Base-by-base conservation (phyloP, 441 rosid species). In the Cnidoscolus chayamansa region DNA sequence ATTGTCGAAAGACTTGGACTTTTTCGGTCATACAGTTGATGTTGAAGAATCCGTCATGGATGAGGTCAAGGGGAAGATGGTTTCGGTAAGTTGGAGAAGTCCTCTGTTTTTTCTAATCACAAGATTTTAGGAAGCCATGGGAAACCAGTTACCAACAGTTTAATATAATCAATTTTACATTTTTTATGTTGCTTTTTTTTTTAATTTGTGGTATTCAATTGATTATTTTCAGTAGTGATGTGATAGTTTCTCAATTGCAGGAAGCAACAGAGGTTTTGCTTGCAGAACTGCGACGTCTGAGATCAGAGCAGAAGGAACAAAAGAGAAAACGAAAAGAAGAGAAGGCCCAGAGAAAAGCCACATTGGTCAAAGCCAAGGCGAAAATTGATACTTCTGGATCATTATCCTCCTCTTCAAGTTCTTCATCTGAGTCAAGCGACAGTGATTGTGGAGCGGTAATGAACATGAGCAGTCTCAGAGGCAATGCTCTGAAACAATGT, bases 1-100 rank as follows among this genome's bases (percentile, higher is more conserved):
- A 62, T 72, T 79, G 68, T 73, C 79, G 13, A 48, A 70, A 54
- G 81, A 77, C 50, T 76, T 79, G 69, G 68, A 76, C 13, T 50
- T 55, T 51, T 57, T 78, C 48, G 60, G 72, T 11, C 31, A 50
- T 16, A 30, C 75, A 35, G 72, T 56, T 0, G n/a, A 12, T 20
- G 72, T 55, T 10, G 51, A 68, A 10, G 79, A 69, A 56, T 11
- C 10, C 61, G 63, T 73, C 68, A n/a, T 54, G n/a, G 73, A 62
- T 68, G 83, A 78, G 47, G 78, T 58, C 62, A 47, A 73, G 48
- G 62, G 16, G 43, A 54, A 43, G 62, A 70, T 51, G 67, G 62
- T 80, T 50, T 74, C 69, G 43, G 81, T 83, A n/a, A 72, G 76
- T 67, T 25, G 10, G n/a, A 0, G 51, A 31, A 17, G 32, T 67